Base-by-base conservation (phyloP, 176 grass and related monocot species). In the Phoenix dactylifera region DNA sequence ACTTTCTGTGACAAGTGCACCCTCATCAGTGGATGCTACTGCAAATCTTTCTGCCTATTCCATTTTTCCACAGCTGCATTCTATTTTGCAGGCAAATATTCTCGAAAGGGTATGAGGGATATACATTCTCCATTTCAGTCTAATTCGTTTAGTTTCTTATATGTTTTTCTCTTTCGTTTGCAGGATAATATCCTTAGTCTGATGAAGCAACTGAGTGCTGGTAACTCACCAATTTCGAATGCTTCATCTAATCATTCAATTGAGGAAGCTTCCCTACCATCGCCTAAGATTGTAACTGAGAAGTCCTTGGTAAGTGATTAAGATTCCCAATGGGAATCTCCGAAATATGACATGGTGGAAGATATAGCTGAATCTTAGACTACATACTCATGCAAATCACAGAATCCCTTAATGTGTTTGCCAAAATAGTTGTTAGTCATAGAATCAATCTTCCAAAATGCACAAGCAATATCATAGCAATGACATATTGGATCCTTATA, bases 161-260 rank as follows among this genome's bases (percentile, higher is more conserved):
- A 16, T 26, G 5, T 7, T 65, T 24, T 50, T 39, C 23, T 65
- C 48, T 25, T 18, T 68, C 66, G 3, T 65, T 51, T 24, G 5
- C 61, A 96, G 92, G 92, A 88, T 54, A 70, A 85, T 71, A 85
- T 96, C 66, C 71, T 96, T 76, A 67, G 58, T 53, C 49, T 80
- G n/a, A 90, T 96, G 92, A 96, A 82, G 30, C 87, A 82, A 72
- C 15, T 85, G 16, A 77, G 64, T 58, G 12, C 50, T 62, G 74
- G 72, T 2, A 83, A 83, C 50, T 88, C 80, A 58, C 84, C 84
- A 44, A 69, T 53, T 58, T 82, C 80, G 20, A 44, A 81, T 9
- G 66, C 65, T 75, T 82, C 30, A 6, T 12, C 72, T 24, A 77
- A 39, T 82, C 86, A 72, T 26, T 71, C 65, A 16, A 23, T 52